Evolutionary conservation across 75 land plant species (phyloP), one percentile per base, ranked within the genome.

Genomic region (Cunninghamia lanceolata): DNA sequence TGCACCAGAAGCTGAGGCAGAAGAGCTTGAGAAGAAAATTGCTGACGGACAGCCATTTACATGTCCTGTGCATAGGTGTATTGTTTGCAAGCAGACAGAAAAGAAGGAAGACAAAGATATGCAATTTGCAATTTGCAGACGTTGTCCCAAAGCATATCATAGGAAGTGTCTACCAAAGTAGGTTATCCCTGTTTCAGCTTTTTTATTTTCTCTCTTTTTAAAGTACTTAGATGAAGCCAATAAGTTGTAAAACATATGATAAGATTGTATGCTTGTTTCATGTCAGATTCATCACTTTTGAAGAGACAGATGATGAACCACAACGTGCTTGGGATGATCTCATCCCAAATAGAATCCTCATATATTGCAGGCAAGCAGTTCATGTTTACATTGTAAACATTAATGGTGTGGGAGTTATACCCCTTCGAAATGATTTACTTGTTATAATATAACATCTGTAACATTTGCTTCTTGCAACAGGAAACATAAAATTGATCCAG

Each of bases 61-160:
- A 2, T 97, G 98, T 75, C 98, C 99, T 6, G 39, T 93, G 53
- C 99, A 97, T 78, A 92, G 86, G 78, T 97, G 96, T 86, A 47
- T 40, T 83, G 83, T 88, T 39, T 96, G 99, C 86, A 89, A 91
- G 42, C 81, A 87, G 68, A 83, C 85, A 82, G 99, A 97, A 86
- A 56, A 90, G 25, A 94, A 87, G 84, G 86, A 93, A 8, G 91
- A 73, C 25, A 16, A 19, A 5, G 89, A 96, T 34, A 38, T 95
- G 87, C 92, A 93, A 85, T 95, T 97, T 91, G 98, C 94, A 15
- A 86, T 92, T 9, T 97, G 99, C 79, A 87, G 99, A 30, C 93
- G 98, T 9, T 97, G 99, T 66, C 99, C 99, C 32, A 86, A 43
- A 79, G 89, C 98, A 84, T 97, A 94, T 89, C 99, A 97, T 82